phyloP scores from a whole-genome alignment of 2,329 filamentous ascomycete genomes.

The Aureobasidium leucospermi region DNA sequence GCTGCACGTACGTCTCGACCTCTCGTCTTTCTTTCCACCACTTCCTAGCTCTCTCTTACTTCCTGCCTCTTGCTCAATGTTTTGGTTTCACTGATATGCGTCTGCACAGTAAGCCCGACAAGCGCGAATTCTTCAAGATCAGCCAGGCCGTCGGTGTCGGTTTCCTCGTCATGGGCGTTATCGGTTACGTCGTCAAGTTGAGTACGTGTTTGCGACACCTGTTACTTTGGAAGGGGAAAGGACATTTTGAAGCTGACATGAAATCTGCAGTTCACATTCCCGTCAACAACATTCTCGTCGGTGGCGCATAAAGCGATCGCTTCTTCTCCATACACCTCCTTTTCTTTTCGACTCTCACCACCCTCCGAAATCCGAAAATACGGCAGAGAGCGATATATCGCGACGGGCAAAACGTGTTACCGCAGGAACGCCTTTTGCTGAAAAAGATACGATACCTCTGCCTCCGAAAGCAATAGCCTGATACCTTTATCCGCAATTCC shows the following conservation, averaged over 20 bases:
- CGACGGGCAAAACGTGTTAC: too few relatives aligned
- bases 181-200: slow-evolving; percentile 64
- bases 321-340: background rate
- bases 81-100: slow-evolving; percentile 1
- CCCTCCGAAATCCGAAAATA: too few relatives aligned
- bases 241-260: background rate
- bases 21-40: background rate
- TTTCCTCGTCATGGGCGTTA: slow-evolving; percentile 63
- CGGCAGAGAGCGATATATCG: too few relatives aligned
- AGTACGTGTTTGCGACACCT: slow-evolving; percentile 37
- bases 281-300: slow-evolving; percentile 63
- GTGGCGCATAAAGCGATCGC: slow-evolving; percentile 47
- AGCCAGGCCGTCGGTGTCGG: slow-evolving; percentile 61
- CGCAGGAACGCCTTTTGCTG: too few relatives aligned
- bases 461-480: too few relatives aligned
- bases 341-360: too few relatives aligned
- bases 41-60: background rate
- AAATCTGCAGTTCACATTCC: slow-evolving; percentile 55
- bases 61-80: too few relatives aligned
- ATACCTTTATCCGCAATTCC: background rate
- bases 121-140: slow-evolving; percentile 53
- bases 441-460: too few relatives aligned
- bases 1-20: slow-evolving; percentile 35
- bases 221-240: background rate
- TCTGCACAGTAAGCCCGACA: slow-evolving; percentile 33